Conservation (phyloP, 352 stramenopile genomes). For the Pythium guiyangense region DNA sequence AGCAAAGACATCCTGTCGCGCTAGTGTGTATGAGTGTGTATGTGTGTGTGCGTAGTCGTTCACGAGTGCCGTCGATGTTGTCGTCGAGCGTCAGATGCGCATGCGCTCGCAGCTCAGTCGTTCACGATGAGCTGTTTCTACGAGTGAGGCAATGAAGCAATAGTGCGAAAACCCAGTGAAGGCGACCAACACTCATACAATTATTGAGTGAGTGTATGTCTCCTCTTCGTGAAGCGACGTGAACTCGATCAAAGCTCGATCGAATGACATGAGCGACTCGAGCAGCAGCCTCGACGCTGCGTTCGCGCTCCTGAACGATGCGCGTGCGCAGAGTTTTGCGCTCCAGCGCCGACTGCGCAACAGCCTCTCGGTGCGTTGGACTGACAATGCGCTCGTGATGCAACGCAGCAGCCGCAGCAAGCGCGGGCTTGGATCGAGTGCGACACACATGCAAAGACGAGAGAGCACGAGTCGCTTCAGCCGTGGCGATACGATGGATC, state of each 20-base stretch:
- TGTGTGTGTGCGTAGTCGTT: background rate
- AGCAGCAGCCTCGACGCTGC: slow-evolving; percentile 29
- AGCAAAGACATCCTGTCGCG: slow-evolving; percentile 39
- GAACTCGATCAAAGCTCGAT: no score
- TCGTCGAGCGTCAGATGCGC: no score
- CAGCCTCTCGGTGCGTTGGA: slow-evolving; percentile 50
- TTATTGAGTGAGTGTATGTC: no score
- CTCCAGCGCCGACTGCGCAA: slow-evolving; percentile 41
- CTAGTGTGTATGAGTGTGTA: background rate
- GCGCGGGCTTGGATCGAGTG: no score
- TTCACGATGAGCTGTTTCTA: no score
- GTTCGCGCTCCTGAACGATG: slow-evolving; percentile 56
- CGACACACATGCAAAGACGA: no score
- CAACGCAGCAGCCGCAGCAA: slow-evolving; percentile 12
- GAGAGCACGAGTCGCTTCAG: background rate
- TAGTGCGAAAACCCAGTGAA: no score
- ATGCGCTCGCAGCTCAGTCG: no score
- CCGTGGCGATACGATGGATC: background rate
- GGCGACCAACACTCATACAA: no score
- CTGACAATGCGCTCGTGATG: slow-evolving; percentile 40
- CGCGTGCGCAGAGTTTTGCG: slow-evolving; percentile 36
- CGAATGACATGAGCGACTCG: no score
- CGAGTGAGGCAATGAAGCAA: no score
- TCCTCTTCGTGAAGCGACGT: no score
- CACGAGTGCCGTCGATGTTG: background rate